These are phyloP conservation scores for Tylopilus felleus DNA, from an alignment of 768 basidiomycete genomes.

Conservation along the genomic window DNA sequence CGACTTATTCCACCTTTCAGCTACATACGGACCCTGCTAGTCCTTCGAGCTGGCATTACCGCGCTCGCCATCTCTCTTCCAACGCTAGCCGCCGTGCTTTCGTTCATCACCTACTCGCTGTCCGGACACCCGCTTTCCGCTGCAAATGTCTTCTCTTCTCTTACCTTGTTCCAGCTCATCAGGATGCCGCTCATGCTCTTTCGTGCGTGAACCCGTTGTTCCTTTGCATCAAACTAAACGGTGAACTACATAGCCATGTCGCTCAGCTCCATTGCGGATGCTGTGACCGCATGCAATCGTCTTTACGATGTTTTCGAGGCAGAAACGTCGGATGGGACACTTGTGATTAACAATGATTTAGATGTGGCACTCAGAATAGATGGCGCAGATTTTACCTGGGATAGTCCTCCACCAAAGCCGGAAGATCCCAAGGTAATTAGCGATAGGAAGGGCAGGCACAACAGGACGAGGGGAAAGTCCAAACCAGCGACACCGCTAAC, in stretches of 20 bases:
- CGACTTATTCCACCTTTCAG: constrained; percentile 28
- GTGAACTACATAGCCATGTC: constrained; percentile 48
- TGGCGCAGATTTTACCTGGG: constrained; percentile 83
- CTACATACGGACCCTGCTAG: constrained; percentile 62
- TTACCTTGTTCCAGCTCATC: constrained; percentile 82
- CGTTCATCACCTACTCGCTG: constrained; percentile 73
- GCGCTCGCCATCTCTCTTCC: constrained; percentile 72
- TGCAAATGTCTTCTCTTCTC: constrained; percentile 75
- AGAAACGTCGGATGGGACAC: constrained; percentile 63
- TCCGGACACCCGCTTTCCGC: constrained; percentile 68
- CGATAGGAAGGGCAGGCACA: constrained; percentile 2
- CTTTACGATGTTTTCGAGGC: constrained; percentile 81
- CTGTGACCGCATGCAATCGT: constrained; percentile 73
- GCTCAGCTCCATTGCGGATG: constrained; percentile 80
- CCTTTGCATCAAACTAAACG: constrained; percentile 6
- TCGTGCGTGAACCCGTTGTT: constrained; percentile 30
- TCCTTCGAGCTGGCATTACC: constrained; percentile 64
- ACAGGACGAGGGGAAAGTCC: constrained; percentile 13
- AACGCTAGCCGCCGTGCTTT: constrained; percentile 70
- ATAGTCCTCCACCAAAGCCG: constrained; percentile 59
- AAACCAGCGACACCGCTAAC: constrained; percentile 16
- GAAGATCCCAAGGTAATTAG: constrained; percentile 27
- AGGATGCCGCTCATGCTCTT: constrained; percentile 78
- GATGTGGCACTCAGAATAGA: constrained; percentile 65
- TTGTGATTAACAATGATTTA: constrained; percentile 50